Evolutionary conservation across 768 basidiomycete genomes (phyloP).

Genomic region (Lentinula boryana): DNA sequence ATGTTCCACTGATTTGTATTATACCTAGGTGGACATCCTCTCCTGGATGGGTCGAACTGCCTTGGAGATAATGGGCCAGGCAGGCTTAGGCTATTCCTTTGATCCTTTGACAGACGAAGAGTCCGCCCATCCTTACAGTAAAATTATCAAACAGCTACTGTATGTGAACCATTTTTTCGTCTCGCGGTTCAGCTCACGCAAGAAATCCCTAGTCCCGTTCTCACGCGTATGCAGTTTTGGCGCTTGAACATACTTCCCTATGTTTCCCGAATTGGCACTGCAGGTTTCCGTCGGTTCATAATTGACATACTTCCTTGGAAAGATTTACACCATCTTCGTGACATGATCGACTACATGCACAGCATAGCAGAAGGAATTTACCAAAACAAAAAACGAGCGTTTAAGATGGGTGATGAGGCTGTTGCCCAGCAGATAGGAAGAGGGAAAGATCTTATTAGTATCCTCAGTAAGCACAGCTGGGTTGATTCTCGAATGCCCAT

Average conservation of each 20-base stretch:
- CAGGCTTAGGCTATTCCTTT: slow-evolving; percentile 2
- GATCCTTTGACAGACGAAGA: slow-evolving; percentile 1
- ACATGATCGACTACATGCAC: slow-evolving; percentile 25
- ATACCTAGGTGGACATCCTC: neutral
- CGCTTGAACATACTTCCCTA: slow-evolving; percentile 17
- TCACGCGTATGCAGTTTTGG: neutral
- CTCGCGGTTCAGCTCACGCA: neutral
- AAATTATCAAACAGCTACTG: neutral
- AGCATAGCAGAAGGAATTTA: slow-evolving; percentile 19
- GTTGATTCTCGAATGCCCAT: neutral
- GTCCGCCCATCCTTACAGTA: neutral
- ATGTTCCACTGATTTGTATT: neutral
- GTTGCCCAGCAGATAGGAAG: slow-evolving; percentile 20
- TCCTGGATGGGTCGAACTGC: slow-evolving; percentile 5
- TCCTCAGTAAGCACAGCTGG: slow-evolving; percentile 18
- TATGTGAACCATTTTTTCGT: neutral
- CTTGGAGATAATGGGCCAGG: neutral
- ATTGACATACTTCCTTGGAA: slow-evolving; percentile 16
- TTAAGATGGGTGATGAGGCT: slow-evolving; percentile 19
- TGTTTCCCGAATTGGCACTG: slow-evolving; percentile 18
- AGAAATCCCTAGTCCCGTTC: neutral
- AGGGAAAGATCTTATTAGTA: slow-evolving; percentile 31
- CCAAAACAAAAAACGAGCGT: slow-evolving; percentile 20
- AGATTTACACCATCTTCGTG: slow-evolving; percentile 15
- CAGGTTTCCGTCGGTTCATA: slow-evolving; percentile 20